These are phyloP conservation scores for Pyrenophora tritici-repentis DNA, from an alignment of 2,329 filamentous ascomycete genomes.

Conservation along the genomic window DNA sequence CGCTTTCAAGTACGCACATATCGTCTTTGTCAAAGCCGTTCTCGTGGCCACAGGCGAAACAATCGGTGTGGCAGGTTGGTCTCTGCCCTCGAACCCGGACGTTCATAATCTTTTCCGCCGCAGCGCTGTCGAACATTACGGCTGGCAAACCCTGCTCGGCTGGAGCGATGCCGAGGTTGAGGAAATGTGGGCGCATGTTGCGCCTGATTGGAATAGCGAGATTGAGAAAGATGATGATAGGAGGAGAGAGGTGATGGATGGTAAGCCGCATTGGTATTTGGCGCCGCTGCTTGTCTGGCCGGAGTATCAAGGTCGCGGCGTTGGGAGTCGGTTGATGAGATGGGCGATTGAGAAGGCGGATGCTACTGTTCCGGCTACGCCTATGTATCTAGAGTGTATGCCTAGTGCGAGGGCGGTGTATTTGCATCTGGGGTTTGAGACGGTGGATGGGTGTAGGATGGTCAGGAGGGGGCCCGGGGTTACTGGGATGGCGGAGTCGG, in stretches of 20 bases:
- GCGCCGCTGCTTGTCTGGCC: constrained; percentile 36
- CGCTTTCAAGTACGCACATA: constrained; percentile 18
- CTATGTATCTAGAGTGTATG: constrained; percentile 38
- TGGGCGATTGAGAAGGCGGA: constrained; percentile 43
- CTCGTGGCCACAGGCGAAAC: constrained; percentile 22
- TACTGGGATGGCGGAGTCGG: background rate
- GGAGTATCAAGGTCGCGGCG: constrained; percentile 36
- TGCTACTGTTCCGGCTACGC: constrained; percentile 23
- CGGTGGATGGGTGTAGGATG: constrained; percentile 21
- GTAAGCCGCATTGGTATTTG: constrained; percentile 41
- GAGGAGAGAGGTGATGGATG: constrained; percentile 21
- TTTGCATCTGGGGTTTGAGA: constrained; percentile 37
- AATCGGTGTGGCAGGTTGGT: constrained; percentile 39
- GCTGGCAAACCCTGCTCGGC: constrained; percentile 25
- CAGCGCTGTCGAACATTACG: constrained; percentile 25
- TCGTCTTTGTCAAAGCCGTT: constrained; percentile 38
- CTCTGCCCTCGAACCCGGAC: constrained; percentile 16
- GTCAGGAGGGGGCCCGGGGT: constrained; percentile 27
- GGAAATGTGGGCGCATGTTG: constrained; percentile 30
- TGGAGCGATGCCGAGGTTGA: constrained; percentile 33
- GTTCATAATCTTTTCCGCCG: constrained; percentile 29
- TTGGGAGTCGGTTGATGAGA: constrained; percentile 33
- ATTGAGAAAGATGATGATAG: constrained; percentile 25
- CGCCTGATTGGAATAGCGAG: constrained; percentile 26
- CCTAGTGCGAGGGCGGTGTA: constrained; percentile 35